Evolutionary conservation across 208 protist species (phyloP), one percentile per base, ranked within the genome.

Genomic region (Crithidia sp.): DNA sequence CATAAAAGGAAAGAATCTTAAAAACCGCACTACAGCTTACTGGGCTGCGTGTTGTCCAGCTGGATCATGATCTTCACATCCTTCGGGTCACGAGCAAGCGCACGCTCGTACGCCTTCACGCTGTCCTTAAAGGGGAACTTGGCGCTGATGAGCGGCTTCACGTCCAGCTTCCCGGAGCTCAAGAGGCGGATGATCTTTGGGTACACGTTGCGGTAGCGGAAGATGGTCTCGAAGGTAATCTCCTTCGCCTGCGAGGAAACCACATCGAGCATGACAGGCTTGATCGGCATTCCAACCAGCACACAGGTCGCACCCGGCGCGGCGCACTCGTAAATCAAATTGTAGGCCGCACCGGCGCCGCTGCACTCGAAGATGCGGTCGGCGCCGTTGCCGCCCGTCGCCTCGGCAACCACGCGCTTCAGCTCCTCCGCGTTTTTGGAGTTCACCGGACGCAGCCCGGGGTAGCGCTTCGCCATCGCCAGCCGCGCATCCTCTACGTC

Each of bases 21-120:
- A 63, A 56, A 64, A 65, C 0, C 19, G 40, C 9, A 39, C 68
- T 69, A 83, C 17, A 81, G 64, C 62, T 76, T 74, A 44, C 62
- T 63, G 50, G 56, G 58, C 62, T 74, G 77, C 67, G 52, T 61
- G 69, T 50, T 39, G 3, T 80, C 79, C 74, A 88, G 37, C 64
- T 85, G 63, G 6, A 85, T 88, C 62, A 88, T 79, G 47, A 88
- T 88, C 55, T 85, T 88, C 41, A 88, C 66, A 45, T 88, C 83
- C 44, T 76, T 84, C 44, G 79, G 83, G 50, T 71, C 45, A 40
- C 74, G 74, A 53, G 81, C 49, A 50, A 84, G 60, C 13, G 79
- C 80, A 41, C 83, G 75, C 47, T 71, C 57, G 69, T 88, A 88
- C 7, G 83, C 83, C 58, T 84, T 71, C 28, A 81, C 56, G 50